Evolutionary conservation across 2,329 filamentous ascomycete genomes (phyloP), one percentile per base, ranked within the genome.

Genomic region (Lachnellula arida): DNA sequence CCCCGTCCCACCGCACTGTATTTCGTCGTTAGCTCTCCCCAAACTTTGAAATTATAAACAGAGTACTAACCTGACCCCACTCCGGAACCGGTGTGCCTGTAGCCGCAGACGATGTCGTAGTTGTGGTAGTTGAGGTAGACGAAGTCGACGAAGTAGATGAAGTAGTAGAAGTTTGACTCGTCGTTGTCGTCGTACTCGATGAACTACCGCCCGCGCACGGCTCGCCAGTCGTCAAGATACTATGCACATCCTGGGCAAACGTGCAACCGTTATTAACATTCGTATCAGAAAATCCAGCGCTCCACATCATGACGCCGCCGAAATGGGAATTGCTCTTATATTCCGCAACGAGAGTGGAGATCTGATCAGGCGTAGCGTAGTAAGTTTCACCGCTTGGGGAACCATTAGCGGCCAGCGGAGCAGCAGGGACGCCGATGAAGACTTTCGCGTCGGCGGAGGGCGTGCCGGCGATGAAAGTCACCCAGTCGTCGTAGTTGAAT

Each of bases 261-360:
- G 65, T 76, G 63, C 73, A 75, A 3, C 71, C 71, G 55, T 74
- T 67, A 52, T 65, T 62, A n/a, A 60, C 54, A 46, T 67, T 66
- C 11, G 56, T 44, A 61, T 76, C 74, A 0, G 72, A 74, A 56
- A 73, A 75, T 1, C 71, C 73, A 8, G 74, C 73, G 23, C 68
- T 67, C 73, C 74, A 76, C 69, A 75, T 71, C 73, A 74, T 73
- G 54, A 74, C 61, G 22, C 72, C 71, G 12, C 71, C 71, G 51
- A 73, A 72, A 14, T 67, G 61, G 6, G 64, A 50, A 37, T 70
- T 63, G 47, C 39, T 60, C 59, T 64, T 67, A 54, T 67, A 63
- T 19, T 71, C 57, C 49, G 52, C 62, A 11, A 72, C 65, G 39
- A 72, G 68, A 12, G 55, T 58, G 1, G 69, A 61, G 6, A 74